Evolutionary conservation across 768 basidiomycete species (phyloP).

Genomic region (Termitomyces sp.): DNA sequence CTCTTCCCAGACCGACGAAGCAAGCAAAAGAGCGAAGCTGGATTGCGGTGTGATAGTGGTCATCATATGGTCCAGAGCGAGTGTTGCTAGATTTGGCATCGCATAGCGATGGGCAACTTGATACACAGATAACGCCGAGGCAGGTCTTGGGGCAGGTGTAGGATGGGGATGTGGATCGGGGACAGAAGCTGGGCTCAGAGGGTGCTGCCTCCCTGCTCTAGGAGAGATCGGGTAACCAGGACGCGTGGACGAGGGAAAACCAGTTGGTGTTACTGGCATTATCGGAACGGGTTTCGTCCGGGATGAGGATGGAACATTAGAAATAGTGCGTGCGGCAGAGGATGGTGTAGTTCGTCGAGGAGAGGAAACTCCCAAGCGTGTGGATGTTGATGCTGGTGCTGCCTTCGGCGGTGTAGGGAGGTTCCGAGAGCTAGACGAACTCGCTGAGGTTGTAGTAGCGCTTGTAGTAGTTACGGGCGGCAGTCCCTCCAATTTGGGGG

Average conservation of each 20-base stretch:
- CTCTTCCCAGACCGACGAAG: slow-evolving; percentile 67
- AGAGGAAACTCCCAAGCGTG: slow-evolving; percentile 18
- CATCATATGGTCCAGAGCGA: slow-evolving; percentile 76
- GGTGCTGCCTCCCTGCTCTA: slow-evolving; percentile 39
- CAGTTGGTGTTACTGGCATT: slow-evolving; percentile 35
- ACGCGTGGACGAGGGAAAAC: slow-evolving; percentile 34
- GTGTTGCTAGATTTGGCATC: slow-evolving; percentile 60
- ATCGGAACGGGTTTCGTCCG: slow-evolving; percentile 39
- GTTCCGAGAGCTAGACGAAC: slow-evolving; percentile 10
- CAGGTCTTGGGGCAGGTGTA: slow-evolving; percentile 56
- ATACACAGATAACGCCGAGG: slow-evolving; percentile 74
- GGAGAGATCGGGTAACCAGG: slow-evolving; percentile 45
- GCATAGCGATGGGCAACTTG: slow-evolving; percentile 75
- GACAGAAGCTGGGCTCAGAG: slow-evolving; percentile 29
- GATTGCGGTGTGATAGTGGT: slow-evolving; percentile 62
- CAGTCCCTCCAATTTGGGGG: slow-evolving; percentile 28
- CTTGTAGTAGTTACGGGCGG: slow-evolving; percentile 22
- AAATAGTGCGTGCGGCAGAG: slow-evolving; percentile 12
- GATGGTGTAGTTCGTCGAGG: slow-evolving; percentile 25
- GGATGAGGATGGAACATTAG: slow-evolving; percentile 23
- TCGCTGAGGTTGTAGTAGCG: slow-evolving; percentile 19
- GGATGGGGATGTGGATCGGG: slow-evolving; percentile 76
- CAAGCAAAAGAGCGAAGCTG: slow-evolving; percentile 68
- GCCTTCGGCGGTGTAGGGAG: slow-evolving; percentile 8
- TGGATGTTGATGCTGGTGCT: slow-evolving; percentile 1